Conservation (phyloP, 306 rosid genomes). For the Crotalaria pallida region DNA sequence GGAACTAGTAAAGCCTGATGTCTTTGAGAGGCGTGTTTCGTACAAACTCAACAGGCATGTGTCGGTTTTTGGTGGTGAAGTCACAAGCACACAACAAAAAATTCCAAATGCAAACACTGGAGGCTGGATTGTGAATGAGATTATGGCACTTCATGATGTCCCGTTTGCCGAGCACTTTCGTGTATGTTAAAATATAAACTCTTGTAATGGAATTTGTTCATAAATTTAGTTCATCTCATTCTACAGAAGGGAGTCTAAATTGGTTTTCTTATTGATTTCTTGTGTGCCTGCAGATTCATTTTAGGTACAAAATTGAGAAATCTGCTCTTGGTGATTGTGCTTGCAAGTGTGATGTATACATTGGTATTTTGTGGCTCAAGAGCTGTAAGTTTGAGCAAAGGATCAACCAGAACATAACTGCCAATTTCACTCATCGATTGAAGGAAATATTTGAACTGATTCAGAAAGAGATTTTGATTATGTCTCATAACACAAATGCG, state of each 20-base stretch:
- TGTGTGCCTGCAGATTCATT: slow-evolving; percentile 46
- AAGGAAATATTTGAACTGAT: slow-evolving; percentile 51
- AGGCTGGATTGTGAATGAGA: slow-evolving; percentile 68
- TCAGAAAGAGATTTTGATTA: slow-evolving; percentile 52
- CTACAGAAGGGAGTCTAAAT: not conserved
- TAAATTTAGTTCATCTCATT: slow-evolving; percentile 6
- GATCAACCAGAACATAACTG: slow-evolving; percentile 49
- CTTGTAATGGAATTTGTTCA: not conserved
- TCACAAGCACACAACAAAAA: slow-evolving; percentile 62
- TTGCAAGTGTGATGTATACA: slow-evolving; percentile 55
- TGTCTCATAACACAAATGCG: slow-evolving; percentile 17
- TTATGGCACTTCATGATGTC: slow-evolving; percentile 60
- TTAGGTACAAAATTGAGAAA: slow-evolving; percentile 58
- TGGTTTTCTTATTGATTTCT: not conserved
- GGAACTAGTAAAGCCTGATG: slow-evolving; percentile 45
- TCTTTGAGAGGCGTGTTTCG: slow-evolving; percentile 46
- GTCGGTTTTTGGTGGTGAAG: slow-evolving; percentile 59
- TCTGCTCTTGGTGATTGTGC: slow-evolving; percentile 38
- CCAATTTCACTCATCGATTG: slow-evolving; percentile 39
- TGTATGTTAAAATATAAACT: slow-evolving; percentile 39
- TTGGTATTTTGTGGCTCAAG: slow-evolving; percentile 57
- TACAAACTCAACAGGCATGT: slow-evolving; percentile 50
- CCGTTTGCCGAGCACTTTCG: slow-evolving; percentile 62
- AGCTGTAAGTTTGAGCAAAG: slow-evolving; percentile 59
- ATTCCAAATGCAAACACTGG: slow-evolving; percentile 26